Conservation (phyloP, 176 grass and related monocot genomes). For the Cocos nucifera region DNA sequence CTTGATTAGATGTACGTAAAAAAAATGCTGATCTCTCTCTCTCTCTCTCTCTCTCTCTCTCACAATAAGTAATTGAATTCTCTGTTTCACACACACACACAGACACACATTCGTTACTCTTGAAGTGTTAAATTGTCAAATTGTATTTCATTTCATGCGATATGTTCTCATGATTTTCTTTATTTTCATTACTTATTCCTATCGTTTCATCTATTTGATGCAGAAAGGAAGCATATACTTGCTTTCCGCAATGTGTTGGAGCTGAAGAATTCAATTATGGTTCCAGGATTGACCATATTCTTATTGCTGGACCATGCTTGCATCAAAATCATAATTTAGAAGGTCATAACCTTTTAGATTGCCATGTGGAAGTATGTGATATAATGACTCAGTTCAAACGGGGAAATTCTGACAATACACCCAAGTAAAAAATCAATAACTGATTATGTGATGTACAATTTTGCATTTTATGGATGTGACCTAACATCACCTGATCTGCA, state of each 20-base stretch:
- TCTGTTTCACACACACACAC: no score
- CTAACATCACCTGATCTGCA: conserved; percentile 32
- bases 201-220: conserved; percentile 14
- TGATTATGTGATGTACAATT: neutral
- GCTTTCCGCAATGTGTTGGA: conserved; percentile 72
- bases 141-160: neutral
- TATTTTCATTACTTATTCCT: conserved; percentile 2
- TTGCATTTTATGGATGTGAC: no score
- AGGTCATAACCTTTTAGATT: conserved; percentile 57
- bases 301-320: conserved; percentile 64
- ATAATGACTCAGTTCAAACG: conserved; percentile 82
- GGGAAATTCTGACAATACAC: conserved; percentile 48
- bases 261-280: conserved; percentile 97
- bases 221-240: conserved; percentile 75
- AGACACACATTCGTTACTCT: no score
- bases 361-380: conserved; percentile 83
- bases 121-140: neutral
- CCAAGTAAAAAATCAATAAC: conserved; percentile 50
- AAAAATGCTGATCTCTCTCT: no score
- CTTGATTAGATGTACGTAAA: no score
- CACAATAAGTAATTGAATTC: no score
- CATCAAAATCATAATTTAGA: conserved; percentile 44
- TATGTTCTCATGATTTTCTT: neutral
- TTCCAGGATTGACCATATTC: conserved; percentile 88
- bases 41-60: no score